Conservation (phyloP, 1,139 yeast species). For the Yamadazyma pseudoaaseri region DNA sequence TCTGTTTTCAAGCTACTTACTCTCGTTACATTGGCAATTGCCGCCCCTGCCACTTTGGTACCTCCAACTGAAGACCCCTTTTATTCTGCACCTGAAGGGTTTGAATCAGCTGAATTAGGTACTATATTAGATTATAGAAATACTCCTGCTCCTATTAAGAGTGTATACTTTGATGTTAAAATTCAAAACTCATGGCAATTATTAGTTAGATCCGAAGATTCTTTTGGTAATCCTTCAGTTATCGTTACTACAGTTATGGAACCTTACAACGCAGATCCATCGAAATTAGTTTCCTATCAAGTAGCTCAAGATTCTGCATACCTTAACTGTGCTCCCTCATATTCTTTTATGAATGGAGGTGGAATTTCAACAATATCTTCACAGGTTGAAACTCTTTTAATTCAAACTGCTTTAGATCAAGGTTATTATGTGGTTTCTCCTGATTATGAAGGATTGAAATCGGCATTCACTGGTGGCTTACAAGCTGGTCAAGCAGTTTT, state of each 20-base stretch:
- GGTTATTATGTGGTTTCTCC: constrained; percentile 35
- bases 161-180: constrained; percentile 14
- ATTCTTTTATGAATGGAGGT: constrained; percentile 24
- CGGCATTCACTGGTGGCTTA: constrained; percentile 28
- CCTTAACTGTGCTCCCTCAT: constrained; percentile 32
- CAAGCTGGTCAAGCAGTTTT: constrained; percentile 28
- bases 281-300: constrained; percentile 30
- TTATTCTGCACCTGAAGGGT: constrained; percentile 25
- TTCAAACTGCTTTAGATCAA: constrained; percentile 22
- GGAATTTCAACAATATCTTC: constrained; percentile 16
- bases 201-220: constrained; percentile 32
- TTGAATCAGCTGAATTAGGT: constrained; percentile 23
- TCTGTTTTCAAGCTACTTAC: too few relatives aligned
- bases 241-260: constrained; percentile 31
- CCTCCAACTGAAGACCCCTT: constrained; percentile 26
- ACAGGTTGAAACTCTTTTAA: constrained; percentile 25
- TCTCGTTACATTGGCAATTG: constrained; percentile 7
- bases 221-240: constrained; percentile 29
- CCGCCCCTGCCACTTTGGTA: constrained; percentile 9
- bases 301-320: constrained; percentile 33
- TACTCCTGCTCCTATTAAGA: constrained; percentile 20
- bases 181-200: constrained; percentile 30
- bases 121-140: constrained; percentile 24
- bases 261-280: constrained; percentile 30
- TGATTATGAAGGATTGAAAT: constrained; percentile 32